These are phyloP conservation scores for Trematosphaeria pertusa DNA, from an alignment of 2,329 filamentous ascomycete genomes.

Conservation along the genomic window DNA sequence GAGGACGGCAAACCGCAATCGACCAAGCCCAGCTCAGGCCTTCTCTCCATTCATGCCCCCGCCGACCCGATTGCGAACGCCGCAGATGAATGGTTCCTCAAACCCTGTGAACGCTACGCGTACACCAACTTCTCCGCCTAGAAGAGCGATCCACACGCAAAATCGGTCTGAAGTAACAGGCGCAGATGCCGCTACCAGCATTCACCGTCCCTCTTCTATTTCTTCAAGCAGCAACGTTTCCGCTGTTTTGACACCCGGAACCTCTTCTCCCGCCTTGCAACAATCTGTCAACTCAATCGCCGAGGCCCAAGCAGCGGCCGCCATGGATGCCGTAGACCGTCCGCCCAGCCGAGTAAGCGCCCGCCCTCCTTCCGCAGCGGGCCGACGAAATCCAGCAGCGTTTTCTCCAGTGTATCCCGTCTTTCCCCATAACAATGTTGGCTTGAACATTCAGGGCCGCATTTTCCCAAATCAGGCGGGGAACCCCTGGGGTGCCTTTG, in stretches of 20 bases:
- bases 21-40: conserved; percentile 43
- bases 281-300: conserved; percentile 34
- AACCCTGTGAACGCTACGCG: conserved; percentile 30
- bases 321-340: conserved; percentile 46
- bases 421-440: conserved; percentile 39
- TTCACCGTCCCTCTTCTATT: conserved; percentile 36
- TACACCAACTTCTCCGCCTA: conserved; percentile 39
- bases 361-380: conserved; percentile 44
- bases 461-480: conserved; percentile 40
- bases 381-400: conserved; percentile 42
- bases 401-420: conserved; percentile 39
- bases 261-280: conserved; percentile 35
- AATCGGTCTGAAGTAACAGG: conserved; percentile 22
- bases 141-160: conserved; percentile 32
- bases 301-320: conserved; percentile 35
- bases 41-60: conserved; percentile 45
- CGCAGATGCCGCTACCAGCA: conserved; percentile 20
- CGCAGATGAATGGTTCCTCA: conserved; percentile 40
- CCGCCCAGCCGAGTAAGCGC: conserved; percentile 45
- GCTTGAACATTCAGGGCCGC: conserved; percentile 43
- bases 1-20: conserved; percentile 48
- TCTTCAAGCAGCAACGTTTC: conserved; percentile 39
- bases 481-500: conserved; percentile 48
- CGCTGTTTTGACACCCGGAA: conserved; percentile 36
- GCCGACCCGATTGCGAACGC: conserved; percentile 41